Conservation (phyloP, 768 basidiomycete genomes). For the Stropharia rugosoannulata region DNA sequence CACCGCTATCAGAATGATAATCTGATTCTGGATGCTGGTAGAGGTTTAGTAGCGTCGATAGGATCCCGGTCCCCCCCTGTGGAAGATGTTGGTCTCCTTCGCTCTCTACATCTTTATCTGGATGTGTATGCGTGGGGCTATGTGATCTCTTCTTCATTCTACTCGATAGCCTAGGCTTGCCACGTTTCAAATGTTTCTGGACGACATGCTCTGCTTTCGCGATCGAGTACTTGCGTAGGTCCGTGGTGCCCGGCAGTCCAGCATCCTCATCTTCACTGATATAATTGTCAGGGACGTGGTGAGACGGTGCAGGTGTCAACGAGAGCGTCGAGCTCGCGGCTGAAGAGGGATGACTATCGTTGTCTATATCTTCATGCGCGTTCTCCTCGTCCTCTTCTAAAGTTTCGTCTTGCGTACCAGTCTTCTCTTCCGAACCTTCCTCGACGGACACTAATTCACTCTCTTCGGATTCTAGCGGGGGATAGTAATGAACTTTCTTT, state of each 20-base stretch:
- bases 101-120: constrained; percentile 22
- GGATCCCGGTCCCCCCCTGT: constrained; percentile 47
- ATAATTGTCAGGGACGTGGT: constrained; percentile 48
- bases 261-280: constrained; percentile 65
- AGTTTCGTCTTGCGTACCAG: too few relatives aligned
- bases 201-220: constrained; percentile 40
- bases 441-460: neutral
- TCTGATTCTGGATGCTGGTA: constrained; percentile 31
- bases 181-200: constrained; percentile 7
- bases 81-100: constrained; percentile 13
- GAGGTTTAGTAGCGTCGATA: constrained; percentile 64
- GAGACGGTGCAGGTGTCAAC: constrained; percentile 21
- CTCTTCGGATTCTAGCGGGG: constrained; percentile 19
- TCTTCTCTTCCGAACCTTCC: too few relatives aligned
- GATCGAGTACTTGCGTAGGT: constrained; percentile 19
- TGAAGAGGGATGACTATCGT: neutral
- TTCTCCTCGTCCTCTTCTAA: too few relatives aligned
- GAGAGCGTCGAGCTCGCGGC: neutral
- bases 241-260: constrained; percentile 46
- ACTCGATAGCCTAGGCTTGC: constrained; percentile 1
- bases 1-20: neutral
- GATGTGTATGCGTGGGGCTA: neutral
- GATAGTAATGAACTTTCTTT: constrained; percentile 28
- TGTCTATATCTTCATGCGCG: neutral
- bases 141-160: neutral